Percentiles rank a stretch among this genome's conserved stretches.
Evolutionary conservation across 495 filamentous ascomycete genomes (phyloP).

Genomic region (Lentithecium fluviatile): DNA sequence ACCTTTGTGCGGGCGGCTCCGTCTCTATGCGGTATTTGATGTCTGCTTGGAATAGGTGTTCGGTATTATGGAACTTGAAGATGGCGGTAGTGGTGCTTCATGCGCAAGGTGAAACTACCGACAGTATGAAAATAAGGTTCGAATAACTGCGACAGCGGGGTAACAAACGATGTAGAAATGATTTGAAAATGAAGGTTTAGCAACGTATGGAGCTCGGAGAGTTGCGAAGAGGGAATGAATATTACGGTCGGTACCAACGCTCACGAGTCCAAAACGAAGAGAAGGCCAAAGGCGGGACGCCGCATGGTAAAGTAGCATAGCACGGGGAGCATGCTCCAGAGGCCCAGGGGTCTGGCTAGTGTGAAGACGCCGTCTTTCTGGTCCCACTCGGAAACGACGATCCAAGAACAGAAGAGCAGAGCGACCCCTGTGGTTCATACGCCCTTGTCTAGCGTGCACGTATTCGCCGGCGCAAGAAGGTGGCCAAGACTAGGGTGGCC

Average conservation of each 20-base stretch:
- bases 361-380: slow-evolving; percentile 14
- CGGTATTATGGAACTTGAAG: not conserved
- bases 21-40: slow-evolving; percentile 4
- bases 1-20: not conserved
- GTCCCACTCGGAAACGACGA: slow-evolving; percentile 18
- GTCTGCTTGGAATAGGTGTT: not conserved
- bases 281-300: slow-evolving; percentile 20
- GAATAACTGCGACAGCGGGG: slow-evolving; percentile 2
- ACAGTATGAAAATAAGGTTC: not conserved
- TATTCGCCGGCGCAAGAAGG: slow-evolving; percentile 12
- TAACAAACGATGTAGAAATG: slow-evolving; percentile 7
- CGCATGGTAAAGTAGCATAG: slow-evolving; percentile 23
- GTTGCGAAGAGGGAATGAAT: not conserved
- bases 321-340: slow-evolving; percentile 12
- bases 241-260: slow-evolving; percentile 22
- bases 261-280: slow-evolving; percentile 7
- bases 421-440: slow-evolving; percentile 20
- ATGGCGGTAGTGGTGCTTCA: slow-evolving; percentile 16
- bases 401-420: slow-evolving; percentile 17
- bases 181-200: not conserved
- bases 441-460: slow-evolving; percentile 2
- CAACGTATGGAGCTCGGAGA: not conserved
- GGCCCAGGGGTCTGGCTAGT: not conserved
- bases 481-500: slow-evolving; percentile 7
- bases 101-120: slow-evolving; percentile 18